Evolutionary conservation across 1,139 yeast genomes (phyloP).

Genomic region (Taphrina wiesneri): DNA sequence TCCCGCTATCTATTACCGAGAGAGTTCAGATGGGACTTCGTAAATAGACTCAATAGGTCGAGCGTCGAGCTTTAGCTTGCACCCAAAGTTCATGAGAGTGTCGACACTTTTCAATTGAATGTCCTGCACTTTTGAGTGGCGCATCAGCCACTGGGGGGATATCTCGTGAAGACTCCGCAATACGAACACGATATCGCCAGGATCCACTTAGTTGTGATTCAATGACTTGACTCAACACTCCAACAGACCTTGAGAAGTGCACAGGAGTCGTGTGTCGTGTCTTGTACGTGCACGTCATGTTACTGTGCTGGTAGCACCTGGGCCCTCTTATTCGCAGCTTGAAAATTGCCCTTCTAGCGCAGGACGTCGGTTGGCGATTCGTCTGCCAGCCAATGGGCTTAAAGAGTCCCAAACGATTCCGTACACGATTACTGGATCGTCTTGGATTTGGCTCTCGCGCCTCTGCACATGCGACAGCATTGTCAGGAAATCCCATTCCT

Average conservation of each 20-base stretch:
- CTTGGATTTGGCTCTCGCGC: conserved; percentile 8
- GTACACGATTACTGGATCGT: conserved; percentile 3
- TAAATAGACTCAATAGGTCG: no score
- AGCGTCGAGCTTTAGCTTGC: no score
- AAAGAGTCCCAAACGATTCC: conserved; percentile 1
- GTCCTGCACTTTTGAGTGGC: neutral
- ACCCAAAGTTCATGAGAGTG: no score
- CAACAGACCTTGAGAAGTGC: neutral
- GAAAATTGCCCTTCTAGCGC: neutral
- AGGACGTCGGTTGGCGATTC: neutral
- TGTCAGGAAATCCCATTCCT: neutral
- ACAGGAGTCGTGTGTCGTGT: no score
- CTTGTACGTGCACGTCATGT: no score
- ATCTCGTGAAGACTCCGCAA: neutral
- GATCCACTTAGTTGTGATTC: neutral
- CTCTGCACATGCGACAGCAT: neutral
- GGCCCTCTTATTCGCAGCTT: neutral
- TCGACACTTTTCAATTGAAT: no score
- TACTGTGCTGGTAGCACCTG: no score
- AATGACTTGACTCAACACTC: neutral
- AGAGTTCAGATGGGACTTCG: no score
- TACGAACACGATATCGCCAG: neutral
- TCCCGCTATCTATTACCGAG: no score
- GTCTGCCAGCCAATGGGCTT: neutral
- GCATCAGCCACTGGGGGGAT: neutral